These are phyloP conservation scores for Acrasis kona DNA, from an alignment of 78 protist species.

Conservation along the genomic window DNA sequence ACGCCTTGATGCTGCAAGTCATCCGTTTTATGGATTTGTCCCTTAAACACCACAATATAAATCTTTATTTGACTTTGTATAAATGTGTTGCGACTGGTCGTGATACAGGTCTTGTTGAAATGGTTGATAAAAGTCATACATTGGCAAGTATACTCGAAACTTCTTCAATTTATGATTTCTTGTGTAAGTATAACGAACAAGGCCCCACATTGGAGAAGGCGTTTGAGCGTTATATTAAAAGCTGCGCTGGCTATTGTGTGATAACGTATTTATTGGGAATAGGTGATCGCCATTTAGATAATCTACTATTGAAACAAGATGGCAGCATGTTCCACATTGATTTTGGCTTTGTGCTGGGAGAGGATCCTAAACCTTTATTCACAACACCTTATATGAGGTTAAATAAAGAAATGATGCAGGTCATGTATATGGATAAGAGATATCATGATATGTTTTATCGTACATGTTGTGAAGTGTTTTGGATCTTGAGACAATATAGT, in stretches of 20 bases:
- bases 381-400: conserved; percentile 95
- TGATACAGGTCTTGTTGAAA: conserved; percentile 55
- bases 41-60: conserved; percentile 63
- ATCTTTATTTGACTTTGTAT: conserved; percentile 85
- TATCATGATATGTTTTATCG: conserved; percentile 57
- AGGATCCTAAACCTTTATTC: conserved; percentile 85
- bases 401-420: conserved; percentile 89
- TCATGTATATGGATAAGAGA: conserved; percentile 83
- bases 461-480: conserved; percentile 78
- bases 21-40: conserved; percentile 76
- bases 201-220: conserved; percentile 27
- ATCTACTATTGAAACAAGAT: conserved; percentile 65
- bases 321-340: conserved; percentile 89
- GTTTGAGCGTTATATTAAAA: conserved; percentile 53
- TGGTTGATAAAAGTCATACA: conserved; percentile 5
- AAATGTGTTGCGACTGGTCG: conserved; percentile 74
- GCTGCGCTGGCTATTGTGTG: conserved; percentile 93
- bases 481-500: conserved; percentile 76
- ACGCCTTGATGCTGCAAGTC: conserved; percentile 85
- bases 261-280: conserved; percentile 88
- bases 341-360: conserved; percentile 92
- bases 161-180: conserved; percentile 31
- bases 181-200: conserved; percentile 50
- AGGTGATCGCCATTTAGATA: conserved; percentile 94
- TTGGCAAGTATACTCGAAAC: not conserved